Evolutionary conservation across 2,329 filamentous ascomycete species (phyloP), one percentile per base, ranked within the genome.

Genomic region (Lecanicillium sp.): DNA sequence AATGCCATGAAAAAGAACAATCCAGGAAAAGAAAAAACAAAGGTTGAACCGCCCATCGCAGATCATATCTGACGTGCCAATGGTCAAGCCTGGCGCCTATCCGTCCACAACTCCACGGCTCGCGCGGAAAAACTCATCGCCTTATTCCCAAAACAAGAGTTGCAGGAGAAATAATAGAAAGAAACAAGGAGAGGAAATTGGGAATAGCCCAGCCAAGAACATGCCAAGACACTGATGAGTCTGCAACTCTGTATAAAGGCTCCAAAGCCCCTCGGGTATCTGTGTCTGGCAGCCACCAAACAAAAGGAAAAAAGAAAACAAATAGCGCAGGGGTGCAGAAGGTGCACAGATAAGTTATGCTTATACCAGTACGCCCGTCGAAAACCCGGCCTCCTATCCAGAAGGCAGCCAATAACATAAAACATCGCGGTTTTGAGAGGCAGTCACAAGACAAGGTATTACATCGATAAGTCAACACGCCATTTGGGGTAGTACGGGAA

Each of bases 1-100:
- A 44, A 37, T 32, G 39, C 35, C 36, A 34, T 42, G 44, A 36
- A 37, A 40, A 46, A 37, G 29, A 40, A 29, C 12, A 36, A 28
- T 13, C n/a, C 22, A 17, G 14, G 33, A 36, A 36, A 40, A 18
- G 29, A 18, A 28, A 33, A 36, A 30, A 36, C 37, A 39, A 35
- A n/a, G n/a, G n/a, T n/a, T n/a, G n/a, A n/a, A n/a, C n/a, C n/a
- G n/a, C n/a, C n/a, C n/a, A n/a, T n/a, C n/a, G n/a, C n/a, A n/a
- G n/a, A n/a, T n/a, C n/a, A n/a, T n/a, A n/a, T n/a, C n/a, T n/a
- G n/a, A n/a, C n/a, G n/a, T n/a, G n/a, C n/a, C n/a, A n/a, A n/a
- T n/a, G n/a, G n/a, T n/a, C n/a, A n/a, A n/a, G n/a, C n/a, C n/a
- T n/a, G n/a, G n/a, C n/a, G n/a, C n/a, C n/a, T n/a, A n/a, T n/a